Base-by-base conservation (phyloP, 176 grass and related monocot species). In the Cocos nucifera region DNA sequence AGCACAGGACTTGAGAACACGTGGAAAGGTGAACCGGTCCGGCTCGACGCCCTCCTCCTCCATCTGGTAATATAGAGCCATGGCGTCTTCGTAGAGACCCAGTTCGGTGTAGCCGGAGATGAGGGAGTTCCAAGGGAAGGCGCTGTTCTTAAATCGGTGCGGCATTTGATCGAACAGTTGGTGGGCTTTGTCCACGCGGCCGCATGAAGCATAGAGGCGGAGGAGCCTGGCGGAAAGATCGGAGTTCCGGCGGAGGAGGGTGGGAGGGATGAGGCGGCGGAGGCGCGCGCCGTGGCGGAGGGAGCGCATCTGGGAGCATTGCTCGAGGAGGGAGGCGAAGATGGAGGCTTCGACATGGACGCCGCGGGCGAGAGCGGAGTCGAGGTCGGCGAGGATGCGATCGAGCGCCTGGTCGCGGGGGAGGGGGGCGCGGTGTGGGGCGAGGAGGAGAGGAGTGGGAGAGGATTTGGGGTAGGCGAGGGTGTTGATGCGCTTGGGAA, bases 61-160 rank as follows among this genome's bases (percentile, higher is more conserved):
- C 88, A 92, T 86, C 69, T 92, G 79, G 57, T 74, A 61, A 68
- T 86, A 92, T 6, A 86, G 56, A 12, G 83, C 79, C 22, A 92
- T 69, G 22, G 88, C 88, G 9, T 92, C 88, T 3, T 92, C 61
- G 68, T 79, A 54, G 44, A 78, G 59, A 30, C 76, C 83, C 52
- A 72, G 54, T 0, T 60, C 39, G 0, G 76, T 57, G 62, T 92
- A 92, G 5, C 79, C 83, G 14, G 73, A 76, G 56, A 86, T 29
- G 56, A 92, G 80, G 19, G 81, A 86, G 60, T 83, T 86, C 83
- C 88, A 92, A 1, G 74, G 50, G 62, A 78, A 80, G 28, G 79
- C 55, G 26, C 50, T 70, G 14, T 24, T 53, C 50, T 57, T 76
- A 20, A 30, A 52, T 27, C 73, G 60, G 3, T 35, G 4, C 59